Evolutionary conservation across 1,284 basidiomycete genomes (phyloP).

Genomic region (Ceratobasidium sp.): DNA sequence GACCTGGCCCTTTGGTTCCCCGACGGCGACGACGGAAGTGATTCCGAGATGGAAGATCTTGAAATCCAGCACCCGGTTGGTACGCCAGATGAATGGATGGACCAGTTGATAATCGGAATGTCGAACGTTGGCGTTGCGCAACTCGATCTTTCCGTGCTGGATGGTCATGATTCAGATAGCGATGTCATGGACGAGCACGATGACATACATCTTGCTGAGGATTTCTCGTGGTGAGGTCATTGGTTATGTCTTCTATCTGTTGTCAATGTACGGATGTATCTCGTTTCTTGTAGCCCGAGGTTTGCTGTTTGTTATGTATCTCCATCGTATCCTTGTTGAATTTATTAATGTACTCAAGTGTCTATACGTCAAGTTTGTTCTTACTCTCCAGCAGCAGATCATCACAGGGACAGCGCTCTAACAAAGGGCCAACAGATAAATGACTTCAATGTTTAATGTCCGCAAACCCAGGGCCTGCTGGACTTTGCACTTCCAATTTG

Average conservation of each 20-base stretch:
- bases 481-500: slow-evolving; percentile 25
- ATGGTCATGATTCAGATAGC: slow-evolving; percentile 16
- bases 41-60: background rate
- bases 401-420: too few relatives aligned
- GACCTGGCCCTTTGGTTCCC: slow-evolving; percentile 32
- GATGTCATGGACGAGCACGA: slow-evolving; percentile 14
- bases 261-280: background rate
- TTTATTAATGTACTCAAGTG: background rate
- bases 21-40: slow-evolving; percentile 11
- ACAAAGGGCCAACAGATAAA: too few relatives aligned
- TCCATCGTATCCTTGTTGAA: background rate
- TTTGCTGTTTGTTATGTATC: background rate
- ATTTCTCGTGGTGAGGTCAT: background rate
- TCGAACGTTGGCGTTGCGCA: slow-evolving; percentile 20
- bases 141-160: slow-evolving; percentile 33
- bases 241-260: background rate
- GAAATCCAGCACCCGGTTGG: background rate
- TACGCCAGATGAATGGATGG: slow-evolving; percentile 39
- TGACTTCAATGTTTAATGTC: slow-evolving; percentile 31
- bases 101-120: slow-evolving; percentile 27
- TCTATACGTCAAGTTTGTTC: background rate
- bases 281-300: background rate
- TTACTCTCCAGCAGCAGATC: background rate
- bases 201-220: background rate
- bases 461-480: slow-evolving; percentile 28